phyloP scores from a whole-genome alignment of 2,329 filamentous ascomycete genomes.

The Conoideocrella luteorostrata region DNA sequence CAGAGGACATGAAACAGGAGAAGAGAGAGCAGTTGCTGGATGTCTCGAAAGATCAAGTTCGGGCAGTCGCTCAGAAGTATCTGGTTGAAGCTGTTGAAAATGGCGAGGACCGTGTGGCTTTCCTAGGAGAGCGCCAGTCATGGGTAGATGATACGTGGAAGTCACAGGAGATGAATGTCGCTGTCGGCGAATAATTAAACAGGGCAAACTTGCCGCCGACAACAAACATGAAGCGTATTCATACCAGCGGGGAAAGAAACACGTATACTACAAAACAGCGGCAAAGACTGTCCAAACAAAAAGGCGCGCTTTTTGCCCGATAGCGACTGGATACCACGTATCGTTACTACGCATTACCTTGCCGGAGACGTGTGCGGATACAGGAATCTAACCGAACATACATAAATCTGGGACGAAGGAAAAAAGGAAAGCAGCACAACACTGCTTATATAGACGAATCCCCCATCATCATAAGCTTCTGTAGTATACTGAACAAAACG shows the following conservation, averaged over 20 bases:
- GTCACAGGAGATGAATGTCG: conserved; percentile 65
- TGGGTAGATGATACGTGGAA: conserved; percentile 73
- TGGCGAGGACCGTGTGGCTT: conserved; percentile 56
- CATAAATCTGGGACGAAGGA: no score
- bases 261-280: no score
- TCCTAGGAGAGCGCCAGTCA: conserved; percentile 77
- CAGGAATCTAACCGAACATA: not conserved
- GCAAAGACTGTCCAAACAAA: no score
- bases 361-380: not conserved
- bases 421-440: no score
- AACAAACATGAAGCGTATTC: no score
- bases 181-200: not conserved
- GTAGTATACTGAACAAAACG: no score
- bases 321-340: no score
- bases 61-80: conserved; percentile 73
- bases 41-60: conserved; percentile 74
- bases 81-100: conserved; percentile 61
- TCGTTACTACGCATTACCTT: no score
- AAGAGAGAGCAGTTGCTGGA: conserved; percentile 81
- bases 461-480: not conserved
- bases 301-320: no score
- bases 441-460: conserved; percentile 1
- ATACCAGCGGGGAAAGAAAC: no score
- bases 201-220: no score
- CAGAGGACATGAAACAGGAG: conserved; percentile 80